phyloP scores from a whole-genome alignment of 1,284 basidiomycete genomes.

The Cutaneotrichosporon daszewskae region DNA sequence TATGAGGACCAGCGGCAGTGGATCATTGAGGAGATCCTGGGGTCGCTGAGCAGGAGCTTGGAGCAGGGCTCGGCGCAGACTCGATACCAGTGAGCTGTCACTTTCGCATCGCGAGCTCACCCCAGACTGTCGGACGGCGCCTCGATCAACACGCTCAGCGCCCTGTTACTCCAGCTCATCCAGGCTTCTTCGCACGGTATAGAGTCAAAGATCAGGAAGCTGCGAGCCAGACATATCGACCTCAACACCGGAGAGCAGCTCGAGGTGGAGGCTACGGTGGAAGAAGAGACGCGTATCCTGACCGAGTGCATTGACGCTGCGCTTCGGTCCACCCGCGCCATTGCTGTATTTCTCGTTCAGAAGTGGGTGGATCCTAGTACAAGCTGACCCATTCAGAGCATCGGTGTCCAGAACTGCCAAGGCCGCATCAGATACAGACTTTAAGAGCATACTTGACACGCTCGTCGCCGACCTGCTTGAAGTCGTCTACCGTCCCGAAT shows the following conservation, averaged over 20 bases:
- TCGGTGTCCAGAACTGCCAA: slow-evolving; percentile 67
- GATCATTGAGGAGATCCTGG: slow-evolving; percentile 93
- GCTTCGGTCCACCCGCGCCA: slow-evolving; percentile 72
- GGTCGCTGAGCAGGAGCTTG: slow-evolving; percentile 79
- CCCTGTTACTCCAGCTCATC: slow-evolving; percentile 87
- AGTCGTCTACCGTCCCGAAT: slow-evolving; percentile 89
- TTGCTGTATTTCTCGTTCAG: slow-evolving; percentile 77
- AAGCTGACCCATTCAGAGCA: slow-evolving; percentile 2
- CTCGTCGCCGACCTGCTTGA: slow-evolving; percentile 81
- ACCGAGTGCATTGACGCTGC: slow-evolving; percentile 57
- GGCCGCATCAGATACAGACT: slow-evolving; percentile 82
- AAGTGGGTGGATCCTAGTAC: too few species aligned
- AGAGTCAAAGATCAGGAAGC: slow-evolving; percentile 28
- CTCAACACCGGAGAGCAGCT: slow-evolving; percentile 49
- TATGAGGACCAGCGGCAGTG: slow-evolving; percentile 83
- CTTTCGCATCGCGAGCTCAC: not conserved
- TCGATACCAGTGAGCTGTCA: slow-evolving; percentile 63
- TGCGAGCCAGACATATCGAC: slow-evolving; percentile 55
- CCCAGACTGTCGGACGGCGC: slow-evolving; percentile 50
- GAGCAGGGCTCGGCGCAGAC: slow-evolving; percentile 81
- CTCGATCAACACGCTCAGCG: slow-evolving; percentile 85
- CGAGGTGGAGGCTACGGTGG: slow-evolving; percentile 1
- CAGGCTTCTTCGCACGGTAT: slow-evolving; percentile 85
- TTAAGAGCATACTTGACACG: slow-evolving; percentile 82
- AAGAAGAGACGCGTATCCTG: slow-evolving; percentile 4